Evolutionary conservation across 2,329 filamentous ascomycete genomes (phyloP), one percentile per base, ranked within the genome.

Genomic region (Fusarium globosum): DNA sequence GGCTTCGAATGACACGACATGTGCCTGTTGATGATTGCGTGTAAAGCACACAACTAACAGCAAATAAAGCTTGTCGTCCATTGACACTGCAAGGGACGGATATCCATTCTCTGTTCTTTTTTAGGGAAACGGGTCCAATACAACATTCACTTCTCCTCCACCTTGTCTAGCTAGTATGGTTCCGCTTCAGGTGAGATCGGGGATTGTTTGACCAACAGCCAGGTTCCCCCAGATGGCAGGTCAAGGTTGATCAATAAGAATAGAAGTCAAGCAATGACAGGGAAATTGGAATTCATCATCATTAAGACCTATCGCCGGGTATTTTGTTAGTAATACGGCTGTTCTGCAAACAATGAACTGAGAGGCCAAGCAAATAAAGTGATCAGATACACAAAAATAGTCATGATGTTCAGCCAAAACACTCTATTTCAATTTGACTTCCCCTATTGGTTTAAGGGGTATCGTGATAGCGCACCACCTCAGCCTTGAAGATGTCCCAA

Each of bases 101-200:
- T 33, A 58, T 69, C 49, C 49, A 52, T 72, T 41, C 57, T 68
- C 45, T 74, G 68, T 65, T 69, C 71, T 74, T 74, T 74, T 74
- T 74, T 72, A 69, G 61, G 68, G 71, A 72, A 74, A 72, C 63
- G 71, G 71, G 71, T 72, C 71, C 63, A 61, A 65, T 61, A 64
- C 71, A 71, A 73, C 67, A 52, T 64, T 56, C 35, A 69, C 52
- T 65, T 67, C 26, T 35, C 48, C 23, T 45, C 45, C 52, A 69
- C 67, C 67, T 65, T 64, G 67, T 49, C 68, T 72, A 73, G 71
- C 68, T 72, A 73, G 71, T 68, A 76, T 71, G 74, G 72, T 71
- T 68, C 76, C 70, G 74, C 70, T 77, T 77, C 76, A 77, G 76
- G 76, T 77, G 76, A 77, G 72, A 72, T 78, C 68, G 68, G 74